phyloP scores from a whole-genome alignment of 352 stramenopile genomes.

The Blastocystis sp. region DNA sequence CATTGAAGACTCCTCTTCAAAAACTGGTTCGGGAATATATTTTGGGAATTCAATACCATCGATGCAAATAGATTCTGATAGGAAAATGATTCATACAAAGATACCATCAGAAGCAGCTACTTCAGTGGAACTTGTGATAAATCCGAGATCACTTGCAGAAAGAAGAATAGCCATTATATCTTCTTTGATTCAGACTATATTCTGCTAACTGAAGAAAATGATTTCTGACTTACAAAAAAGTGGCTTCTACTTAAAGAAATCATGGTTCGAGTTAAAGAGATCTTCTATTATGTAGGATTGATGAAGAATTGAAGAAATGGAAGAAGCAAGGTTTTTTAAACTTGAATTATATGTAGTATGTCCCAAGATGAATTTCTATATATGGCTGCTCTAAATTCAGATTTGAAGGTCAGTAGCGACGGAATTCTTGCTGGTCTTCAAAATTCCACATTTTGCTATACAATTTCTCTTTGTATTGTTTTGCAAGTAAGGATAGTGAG shows the following conservation, averaged over 20 bases:
- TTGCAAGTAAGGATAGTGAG: background rate
- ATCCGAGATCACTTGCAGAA: background rate
- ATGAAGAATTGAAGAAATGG: background rate
- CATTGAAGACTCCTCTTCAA: background rate
- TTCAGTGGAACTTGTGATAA: background rate
- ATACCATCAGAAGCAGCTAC: background rate
- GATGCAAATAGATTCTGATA: background rate
- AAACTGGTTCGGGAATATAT: background rate
- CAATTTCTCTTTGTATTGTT: background rate
- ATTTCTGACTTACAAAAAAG: background rate
- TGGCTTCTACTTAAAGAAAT: background rate
- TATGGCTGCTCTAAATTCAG: background rate
- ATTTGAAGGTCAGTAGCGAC: background rate
- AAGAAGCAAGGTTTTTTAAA: background rate
- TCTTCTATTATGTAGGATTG: background rate
- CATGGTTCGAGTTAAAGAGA: background rate
- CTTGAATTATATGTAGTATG: background rate
- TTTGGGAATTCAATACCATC: constrained; percentile 22
- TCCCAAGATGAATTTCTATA: background rate
- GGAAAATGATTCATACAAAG: background rate
- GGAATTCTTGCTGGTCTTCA: background rate
- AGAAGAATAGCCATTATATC: background rate
- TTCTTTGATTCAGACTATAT: background rate
- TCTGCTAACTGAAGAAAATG: background rate
- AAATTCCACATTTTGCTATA: background rate